Evolutionary conservation across 2,329 filamentous ascomycete genomes (phyloP).

Genomic region (Zasmidium citrigriseum): DNA sequence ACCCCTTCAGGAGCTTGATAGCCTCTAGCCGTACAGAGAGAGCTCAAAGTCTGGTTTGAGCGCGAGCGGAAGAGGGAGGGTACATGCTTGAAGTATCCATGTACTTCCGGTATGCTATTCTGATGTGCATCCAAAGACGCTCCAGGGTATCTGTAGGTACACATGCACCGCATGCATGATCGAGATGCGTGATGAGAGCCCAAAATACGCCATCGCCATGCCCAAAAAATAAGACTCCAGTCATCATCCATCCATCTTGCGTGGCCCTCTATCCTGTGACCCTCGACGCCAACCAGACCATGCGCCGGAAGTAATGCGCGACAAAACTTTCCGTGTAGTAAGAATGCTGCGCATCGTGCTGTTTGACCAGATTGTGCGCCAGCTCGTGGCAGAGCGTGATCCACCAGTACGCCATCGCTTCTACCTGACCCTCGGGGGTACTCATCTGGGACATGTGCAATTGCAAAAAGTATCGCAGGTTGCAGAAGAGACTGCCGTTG

Average conservation of each 20-base stretch:
- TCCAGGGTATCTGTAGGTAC: neutral
- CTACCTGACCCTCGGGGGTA: constrained; percentile 55
- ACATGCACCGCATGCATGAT: neutral
- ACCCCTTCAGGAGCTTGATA: too few species aligned
- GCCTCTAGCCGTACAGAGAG: too few species aligned
- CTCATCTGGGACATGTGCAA: constrained; percentile 62
- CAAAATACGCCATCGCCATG: neutral
- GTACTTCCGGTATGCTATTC: neutral
- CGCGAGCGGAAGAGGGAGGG: too few species aligned
- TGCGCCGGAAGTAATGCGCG: constrained; percentile 72
- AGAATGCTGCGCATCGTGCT: constrained; percentile 77
- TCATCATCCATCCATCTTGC: neutral
- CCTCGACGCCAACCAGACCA: constrained; percentile 50
- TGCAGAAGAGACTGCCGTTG: constrained; percentile 87
- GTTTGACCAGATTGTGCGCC: constrained; percentile 83
- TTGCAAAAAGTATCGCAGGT: constrained; percentile 81
- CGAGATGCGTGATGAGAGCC: neutral
- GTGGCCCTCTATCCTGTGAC: constrained; percentile 10
- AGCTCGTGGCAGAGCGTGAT: constrained; percentile 94
- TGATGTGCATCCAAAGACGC: neutral
- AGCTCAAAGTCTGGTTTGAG: too few species aligned
- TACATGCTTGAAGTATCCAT: neutral
- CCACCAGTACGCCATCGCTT: constrained; percentile 87
- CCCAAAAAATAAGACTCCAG: neutral
- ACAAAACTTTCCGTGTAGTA: constrained; percentile 85